Evolutionary conservation across 2,329 filamentous ascomycete species (phyloP).

Genomic region (Neoarthrinium moseri): DNA sequence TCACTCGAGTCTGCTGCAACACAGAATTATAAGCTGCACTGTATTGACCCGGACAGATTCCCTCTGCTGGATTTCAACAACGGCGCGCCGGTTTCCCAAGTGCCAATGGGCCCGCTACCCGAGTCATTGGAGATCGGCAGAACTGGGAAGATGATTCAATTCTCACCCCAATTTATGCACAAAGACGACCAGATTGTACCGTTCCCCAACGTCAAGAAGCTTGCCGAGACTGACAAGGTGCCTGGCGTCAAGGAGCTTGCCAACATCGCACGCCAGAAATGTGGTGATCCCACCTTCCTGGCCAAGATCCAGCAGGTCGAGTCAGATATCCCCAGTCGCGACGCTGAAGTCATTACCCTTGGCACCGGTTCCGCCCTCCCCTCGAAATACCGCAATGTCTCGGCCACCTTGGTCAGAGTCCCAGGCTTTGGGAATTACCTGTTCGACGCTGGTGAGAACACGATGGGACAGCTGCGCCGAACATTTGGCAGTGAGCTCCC

Average conservation of each 20-base stretch:
- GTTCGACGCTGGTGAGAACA: constrained; percentile 90
- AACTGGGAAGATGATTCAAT: constrained; percentile 41
- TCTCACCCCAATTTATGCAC: constrained; percentile 46
- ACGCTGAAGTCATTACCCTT: constrained; percentile 81
- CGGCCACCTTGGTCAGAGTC: constrained; percentile 78
- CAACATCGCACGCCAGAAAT: constrained; percentile 36
- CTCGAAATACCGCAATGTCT: constrained; percentile 94
- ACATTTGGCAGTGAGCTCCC: constrained; percentile 66
- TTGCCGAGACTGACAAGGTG: constrained; percentile 38
- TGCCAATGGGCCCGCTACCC: constrained; percentile 11
- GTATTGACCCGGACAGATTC: constrained; percentile 74
- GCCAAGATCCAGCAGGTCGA: constrained; percentile 46
- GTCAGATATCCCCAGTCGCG: constrained; percentile 66
- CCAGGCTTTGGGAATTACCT: constrained; percentile 86
- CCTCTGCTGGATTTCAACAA: constrained; percentile 67
- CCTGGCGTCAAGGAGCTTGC: constrained; percentile 52
- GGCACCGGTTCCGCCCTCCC: constrained; percentile 90
- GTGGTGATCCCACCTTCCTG: constrained; percentile 21
- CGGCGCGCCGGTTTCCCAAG: constrained; percentile 27
- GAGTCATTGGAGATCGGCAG: constrained; percentile 37
- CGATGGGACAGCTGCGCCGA: constrained; percentile 80
- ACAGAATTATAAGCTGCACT: constrained; percentile 67
- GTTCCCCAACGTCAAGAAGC: constrained; percentile 44
- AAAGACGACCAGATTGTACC: constrained; percentile 45
- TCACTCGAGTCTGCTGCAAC: constrained; percentile 65